Percentiles rank a stretch among this genome's conserved stretches.
Evolutionary conservation across 2,329 filamentous ascomycete species (phyloP).

Genomic region (Triangularia verruculosa): DNA sequence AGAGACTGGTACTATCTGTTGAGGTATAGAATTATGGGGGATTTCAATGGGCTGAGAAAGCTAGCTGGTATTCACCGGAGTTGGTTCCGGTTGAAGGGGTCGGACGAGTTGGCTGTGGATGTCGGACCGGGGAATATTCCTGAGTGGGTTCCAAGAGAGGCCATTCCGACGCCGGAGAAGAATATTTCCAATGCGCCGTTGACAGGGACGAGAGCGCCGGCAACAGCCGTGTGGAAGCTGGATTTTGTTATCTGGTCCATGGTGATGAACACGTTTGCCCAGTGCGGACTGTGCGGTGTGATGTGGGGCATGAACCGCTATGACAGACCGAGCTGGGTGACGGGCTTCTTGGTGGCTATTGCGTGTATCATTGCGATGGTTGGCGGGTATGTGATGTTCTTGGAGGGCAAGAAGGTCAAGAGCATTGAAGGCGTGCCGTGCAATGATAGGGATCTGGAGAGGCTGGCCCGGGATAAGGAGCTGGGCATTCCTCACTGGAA

Average conservation of each 20-base stretch:
- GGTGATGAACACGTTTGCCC: slow-evolving; percentile 74
- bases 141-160: slow-evolving; percentile 38
- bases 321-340: slow-evolving; percentile 73
- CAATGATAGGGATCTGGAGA: slow-evolving; percentile 52
- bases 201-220: slow-evolving; percentile 67
- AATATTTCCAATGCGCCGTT: slow-evolving; percentile 65
- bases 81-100: slow-evolving; percentile 73
- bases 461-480: slow-evolving; percentile 51
- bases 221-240: slow-evolving; percentile 70
- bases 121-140: slow-evolving; percentile 53
- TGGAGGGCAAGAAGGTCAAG: slow-evolving; percentile 71
- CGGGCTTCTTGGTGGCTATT: slow-evolving; percentile 73
- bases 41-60: slow-evolving; percentile 57
- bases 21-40: slow-evolving; percentile 56
- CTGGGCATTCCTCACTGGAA: slow-evolving; percentile 58
- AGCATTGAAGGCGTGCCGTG: slow-evolving; percentile 66
- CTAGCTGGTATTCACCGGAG: slow-evolving; percentile 70
- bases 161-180: slow-evolving; percentile 60
- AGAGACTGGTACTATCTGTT: slow-evolving; percentile 74
- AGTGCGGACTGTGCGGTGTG: slow-evolving; percentile 68
- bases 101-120: slow-evolving; percentile 53
- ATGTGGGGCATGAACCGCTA: slow-evolving; percentile 81
- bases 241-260: slow-evolving; percentile 78
- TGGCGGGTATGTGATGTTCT: slow-evolving; percentile 67
- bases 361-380: slow-evolving; percentile 67